These are phyloP conservation scores for Elaphomyces granulatus DNA, from an alignment of 495 filamentous ascomycete genomes.

Conservation along the genomic window DNA sequence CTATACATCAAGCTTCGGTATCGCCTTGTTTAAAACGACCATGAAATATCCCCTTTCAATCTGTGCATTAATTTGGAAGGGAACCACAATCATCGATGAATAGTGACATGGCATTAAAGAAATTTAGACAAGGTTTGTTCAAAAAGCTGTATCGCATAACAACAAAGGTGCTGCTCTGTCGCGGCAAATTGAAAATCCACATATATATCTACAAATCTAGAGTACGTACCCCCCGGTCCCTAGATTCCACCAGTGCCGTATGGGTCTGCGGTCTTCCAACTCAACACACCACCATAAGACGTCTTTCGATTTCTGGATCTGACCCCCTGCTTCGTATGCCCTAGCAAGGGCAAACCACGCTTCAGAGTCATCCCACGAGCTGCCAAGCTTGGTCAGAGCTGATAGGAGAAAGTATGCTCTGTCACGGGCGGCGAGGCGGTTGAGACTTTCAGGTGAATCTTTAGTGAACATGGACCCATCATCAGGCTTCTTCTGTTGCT, in stretches of 20 bases:
- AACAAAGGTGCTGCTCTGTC: background rate
- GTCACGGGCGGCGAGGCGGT: constrained; percentile 71
- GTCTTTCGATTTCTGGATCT: constrained; percentile 68
- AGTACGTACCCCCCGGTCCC: constrained; percentile 35
- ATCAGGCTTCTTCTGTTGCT: constrained; percentile 1
- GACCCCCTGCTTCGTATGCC: constrained; percentile 70
- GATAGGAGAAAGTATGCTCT: constrained; percentile 72
- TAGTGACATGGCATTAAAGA: too few relatives aligned
- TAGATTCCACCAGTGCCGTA: constrained; percentile 35
- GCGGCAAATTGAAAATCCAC: background rate
- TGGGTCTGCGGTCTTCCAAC: constrained; percentile 38
- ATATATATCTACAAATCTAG: constrained; percentile 9
- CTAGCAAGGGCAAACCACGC: constrained; percentile 83
- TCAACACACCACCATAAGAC: constrained; percentile 60
- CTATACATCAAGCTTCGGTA: too few relatives aligned
- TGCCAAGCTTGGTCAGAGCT: constrained; percentile 67
- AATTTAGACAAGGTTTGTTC: too few relatives aligned
- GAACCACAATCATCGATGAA: too few relatives aligned
- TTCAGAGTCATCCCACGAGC: constrained; percentile 84
- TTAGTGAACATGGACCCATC: constrained; percentile 11
- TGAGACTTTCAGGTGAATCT: constrained; percentile 45
- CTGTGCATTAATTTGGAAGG: too few relatives aligned
- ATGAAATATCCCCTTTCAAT: too few relatives aligned
- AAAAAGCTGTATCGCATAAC: constrained; percentile 2
- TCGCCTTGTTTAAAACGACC: too few relatives aligned